Evolutionary conservation across 2,329 filamentous ascomycete species (phyloP).

Genomic region (Fusarium liriodendri): DNA sequence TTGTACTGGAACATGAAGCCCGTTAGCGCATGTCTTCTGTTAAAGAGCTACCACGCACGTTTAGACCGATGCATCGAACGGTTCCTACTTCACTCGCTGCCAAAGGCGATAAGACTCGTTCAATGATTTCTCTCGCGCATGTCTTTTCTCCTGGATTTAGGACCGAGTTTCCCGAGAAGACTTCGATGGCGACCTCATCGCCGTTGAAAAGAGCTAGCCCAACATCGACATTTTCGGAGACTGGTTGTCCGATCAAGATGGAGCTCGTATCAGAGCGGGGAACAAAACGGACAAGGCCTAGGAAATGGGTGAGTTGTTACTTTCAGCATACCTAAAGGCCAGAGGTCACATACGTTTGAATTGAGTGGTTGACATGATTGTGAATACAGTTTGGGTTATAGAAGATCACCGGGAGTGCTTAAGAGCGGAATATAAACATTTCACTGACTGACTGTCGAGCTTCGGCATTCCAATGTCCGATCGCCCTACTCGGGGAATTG

Average conservation of each 20-base stretch:
- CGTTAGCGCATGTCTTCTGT: not conserved
- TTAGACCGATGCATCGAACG: conserved; percentile 69
- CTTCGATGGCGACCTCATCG: conserved; percentile 63
- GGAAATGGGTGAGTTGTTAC: not conserved
- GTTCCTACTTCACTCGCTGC: conserved; percentile 56
- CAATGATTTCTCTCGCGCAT: conserved; percentile 55
- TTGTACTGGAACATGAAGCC: conserved; percentile 41
- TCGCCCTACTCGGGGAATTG: not conserved
- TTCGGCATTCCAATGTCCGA: not conserved
- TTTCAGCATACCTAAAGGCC: not conserved
- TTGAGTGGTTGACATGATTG: not conserved
- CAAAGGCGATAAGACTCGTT: conserved; percentile 58
- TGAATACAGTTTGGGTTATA: not conserved
- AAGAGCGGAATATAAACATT: not conserved
- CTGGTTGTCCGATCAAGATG: conserved; percentile 66
- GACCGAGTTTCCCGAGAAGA: conserved; percentile 68
- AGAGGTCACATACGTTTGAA: not conserved
- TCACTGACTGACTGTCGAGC: not conserved
- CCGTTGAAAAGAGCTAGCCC: conserved; percentile 66
- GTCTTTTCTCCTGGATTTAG: conserved; percentile 64
- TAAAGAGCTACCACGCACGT: conserved; percentile 47
- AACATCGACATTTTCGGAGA: conserved; percentile 63
- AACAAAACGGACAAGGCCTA: conserved; percentile 70
- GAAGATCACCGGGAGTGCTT: not conserved
- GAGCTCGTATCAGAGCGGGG: conserved; percentile 60